Evolutionary conservation across 805 yeast species (phyloP).

Genomic region (Starmerella scarabaei): DNA sequence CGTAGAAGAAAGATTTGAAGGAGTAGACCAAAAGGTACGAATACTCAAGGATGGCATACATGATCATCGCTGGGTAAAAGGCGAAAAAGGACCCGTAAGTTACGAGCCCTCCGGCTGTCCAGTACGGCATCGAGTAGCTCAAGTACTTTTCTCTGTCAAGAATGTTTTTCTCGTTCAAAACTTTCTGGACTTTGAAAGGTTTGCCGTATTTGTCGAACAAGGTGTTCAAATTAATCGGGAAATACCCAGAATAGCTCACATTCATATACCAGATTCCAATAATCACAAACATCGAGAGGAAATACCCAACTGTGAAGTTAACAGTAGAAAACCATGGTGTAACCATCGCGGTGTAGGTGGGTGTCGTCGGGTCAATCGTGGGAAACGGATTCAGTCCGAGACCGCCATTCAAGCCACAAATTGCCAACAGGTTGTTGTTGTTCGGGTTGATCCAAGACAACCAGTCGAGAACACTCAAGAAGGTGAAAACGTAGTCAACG

Average conservation of each 20-base stretch:
- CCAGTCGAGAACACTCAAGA: conserved; percentile 51
- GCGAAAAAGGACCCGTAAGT: conserved; percentile 45
- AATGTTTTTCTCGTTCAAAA: conserved; percentile 34
- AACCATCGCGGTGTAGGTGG: conserved; percentile 34
- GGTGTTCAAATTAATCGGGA: conserved; percentile 38
- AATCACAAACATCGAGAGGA: conserved; percentile 26
- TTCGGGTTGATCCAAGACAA: conserved; percentile 45
- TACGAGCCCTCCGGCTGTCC: conserved; percentile 47
- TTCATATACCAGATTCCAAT: conserved; percentile 34
- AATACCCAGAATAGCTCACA: conserved; percentile 37
- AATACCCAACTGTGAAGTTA: conserved; percentile 29
- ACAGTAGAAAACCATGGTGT: conserved; percentile 33
- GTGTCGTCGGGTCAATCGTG: conserved; percentile 33
- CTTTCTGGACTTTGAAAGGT: conserved; percentile 32
- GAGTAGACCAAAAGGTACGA: conserved; percentile 4
- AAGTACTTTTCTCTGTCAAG: conserved; percentile 38
- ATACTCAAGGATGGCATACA: conserved; percentile 37
- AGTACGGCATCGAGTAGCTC: conserved; percentile 49
- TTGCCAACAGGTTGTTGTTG: conserved; percentile 35
- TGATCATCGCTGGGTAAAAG: conserved; percentile 41
- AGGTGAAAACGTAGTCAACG: conserved; percentile 48
- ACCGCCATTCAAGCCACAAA: conserved; percentile 39
- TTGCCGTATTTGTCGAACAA: conserved; percentile 33
- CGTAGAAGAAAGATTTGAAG: conserved; percentile 4
- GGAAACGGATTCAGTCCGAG: conserved; percentile 43